Percentiles rank a stretch among this genome's conserved stretches.
phyloP scores from a whole-genome alignment of 805 yeast species.

The Saccharomycopsis sp. region DNA sequence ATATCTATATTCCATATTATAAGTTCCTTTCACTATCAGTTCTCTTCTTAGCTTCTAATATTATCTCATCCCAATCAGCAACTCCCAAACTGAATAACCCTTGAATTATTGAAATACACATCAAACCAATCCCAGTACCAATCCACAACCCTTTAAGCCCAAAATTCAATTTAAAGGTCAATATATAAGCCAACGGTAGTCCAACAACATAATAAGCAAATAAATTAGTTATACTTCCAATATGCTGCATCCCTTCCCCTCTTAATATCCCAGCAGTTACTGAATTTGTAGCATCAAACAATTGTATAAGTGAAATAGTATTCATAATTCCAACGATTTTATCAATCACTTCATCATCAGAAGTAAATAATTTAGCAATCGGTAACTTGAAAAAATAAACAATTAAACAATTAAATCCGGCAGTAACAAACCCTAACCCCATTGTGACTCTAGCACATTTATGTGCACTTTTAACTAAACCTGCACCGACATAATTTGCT shows the following conservation, averaged over 20 bases:
- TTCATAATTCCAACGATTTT: conserved; percentile 49
- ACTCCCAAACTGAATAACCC: conserved; percentile 16
- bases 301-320: conserved; percentile 60
- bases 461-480: conserved; percentile 36
- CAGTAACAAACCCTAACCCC: conserved; percentile 27
- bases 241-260: conserved; percentile 69
- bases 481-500: conserved; percentile 72
- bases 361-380: conserved; percentile 51
- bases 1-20: neutral
- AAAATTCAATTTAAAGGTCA: conserved; percentile 45
- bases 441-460: conserved; percentile 40
- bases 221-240: conserved; percentile 54
- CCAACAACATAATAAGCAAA: conserved; percentile 56
- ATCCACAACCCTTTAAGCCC: conserved; percentile 60
- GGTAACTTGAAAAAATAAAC: conserved; percentile 34
- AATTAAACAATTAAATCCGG: conserved; percentile 22
- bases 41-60: conserved; percentile 13
- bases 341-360: conserved; percentile 48
- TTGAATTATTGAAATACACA: conserved; percentile 42
- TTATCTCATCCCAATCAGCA: conserved; percentile 16
- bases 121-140: conserved; percentile 48
- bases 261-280: conserved; percentile 70
- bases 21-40: conserved; percentile 14
- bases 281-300: conserved; percentile 63
- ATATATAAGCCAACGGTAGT: conserved; percentile 49